Evolutionary conservation across 345 rosid species (phyloP).

Genomic region (Eucalyptus brandiana): DNA sequence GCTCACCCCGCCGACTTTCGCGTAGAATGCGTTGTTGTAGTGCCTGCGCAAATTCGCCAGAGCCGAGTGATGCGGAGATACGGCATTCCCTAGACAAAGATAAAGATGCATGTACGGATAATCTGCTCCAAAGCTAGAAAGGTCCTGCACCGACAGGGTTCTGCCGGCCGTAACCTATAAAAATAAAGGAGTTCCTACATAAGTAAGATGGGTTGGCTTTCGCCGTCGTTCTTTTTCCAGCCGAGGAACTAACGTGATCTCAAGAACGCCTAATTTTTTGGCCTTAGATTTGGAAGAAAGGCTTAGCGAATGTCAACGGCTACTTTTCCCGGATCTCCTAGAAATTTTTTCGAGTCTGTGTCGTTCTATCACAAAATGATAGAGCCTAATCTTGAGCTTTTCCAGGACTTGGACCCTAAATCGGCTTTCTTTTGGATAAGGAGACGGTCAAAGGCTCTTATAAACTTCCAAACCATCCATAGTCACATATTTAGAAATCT

Average conservation of each 20-base stretch:
- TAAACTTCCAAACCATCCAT: not conserved
- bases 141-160: not conserved
- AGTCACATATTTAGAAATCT: not conserved
- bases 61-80: not conserved
- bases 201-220: not conserved
- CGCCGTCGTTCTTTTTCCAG: not conserved
- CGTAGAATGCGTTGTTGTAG: conserved; percentile 72
- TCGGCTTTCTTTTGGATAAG: not conserved
- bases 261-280: not conserved
- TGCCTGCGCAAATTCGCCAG: conserved; percentile 26
- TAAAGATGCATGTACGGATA: not conserved
- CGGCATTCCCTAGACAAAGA: not conserved
- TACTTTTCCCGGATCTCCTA: not conserved
- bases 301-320: not conserved
- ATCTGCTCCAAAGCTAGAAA: not conserved
- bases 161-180: not conserved
- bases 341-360: not conserved
- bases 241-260: not conserved
- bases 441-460: not conserved
- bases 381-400: not conserved
- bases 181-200: not conserved
- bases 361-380: not conserved
- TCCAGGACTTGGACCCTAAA: not conserved
- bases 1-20: conserved; percentile 83
- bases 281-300: not conserved